A percentile compares a stretch with the other conserved stretches of the same genome.
These are phyloP conservation scores for Xylariales sp. DNA, from an alignment of 2,329 filamentous ascomycete genomes.

Conservation along the genomic window DNA sequence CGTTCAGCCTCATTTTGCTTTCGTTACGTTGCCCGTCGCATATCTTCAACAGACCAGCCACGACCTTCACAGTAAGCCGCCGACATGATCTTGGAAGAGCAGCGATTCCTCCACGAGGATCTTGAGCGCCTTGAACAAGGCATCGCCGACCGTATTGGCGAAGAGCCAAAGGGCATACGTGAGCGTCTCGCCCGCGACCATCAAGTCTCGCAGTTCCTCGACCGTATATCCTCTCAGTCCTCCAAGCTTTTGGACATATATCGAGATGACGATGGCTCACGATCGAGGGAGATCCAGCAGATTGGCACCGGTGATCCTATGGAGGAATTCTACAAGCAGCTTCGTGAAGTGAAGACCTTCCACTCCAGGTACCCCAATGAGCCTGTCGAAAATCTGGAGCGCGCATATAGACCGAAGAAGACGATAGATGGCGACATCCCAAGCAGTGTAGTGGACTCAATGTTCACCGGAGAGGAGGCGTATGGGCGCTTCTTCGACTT, in stretches of 20 bases:
- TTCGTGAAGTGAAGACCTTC: slow-evolving; percentile 77
- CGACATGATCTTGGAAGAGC: slow-evolving; percentile 81
- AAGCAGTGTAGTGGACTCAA: slow-evolving; percentile 70
- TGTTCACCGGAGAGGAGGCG: slow-evolving; percentile 94
- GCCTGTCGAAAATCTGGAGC: slow-evolving; percentile 90
- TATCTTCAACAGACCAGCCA: not conserved
- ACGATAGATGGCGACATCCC: slow-evolving; percentile 60
- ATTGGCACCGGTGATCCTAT: slow-evolving; percentile 83
- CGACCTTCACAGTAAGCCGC: not conserved
- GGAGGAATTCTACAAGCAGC: slow-evolving; percentile 84
- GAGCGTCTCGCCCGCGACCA: slow-evolving; percentile 88
- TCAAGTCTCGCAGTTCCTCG: slow-evolving; percentile 80
- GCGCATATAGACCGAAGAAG: slow-evolving; percentile 73
- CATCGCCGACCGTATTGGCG: slow-evolving; percentile 79
- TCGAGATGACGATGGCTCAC: slow-evolving; percentile 67
- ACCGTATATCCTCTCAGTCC: slow-evolving; percentile 84
- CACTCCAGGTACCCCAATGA: slow-evolving; percentile 91
- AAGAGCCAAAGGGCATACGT: slow-evolving; percentile 86
- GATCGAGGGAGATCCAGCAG: slow-evolving; percentile 74
- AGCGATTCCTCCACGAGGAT: slow-evolving; percentile 92
- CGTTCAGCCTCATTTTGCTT: slow-evolving; percentile 14
- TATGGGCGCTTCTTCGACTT: slow-evolving; percentile 92
- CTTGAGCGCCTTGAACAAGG: slow-evolving; percentile 93
- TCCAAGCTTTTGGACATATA: slow-evolving; percentile 77
- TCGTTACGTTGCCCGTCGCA: not conserved